These are phyloP conservation scores for Hypoxylon sp. DNA, from an alignment of 2,329 filamentous ascomycete genomes.

Conservation along the genomic window DNA sequence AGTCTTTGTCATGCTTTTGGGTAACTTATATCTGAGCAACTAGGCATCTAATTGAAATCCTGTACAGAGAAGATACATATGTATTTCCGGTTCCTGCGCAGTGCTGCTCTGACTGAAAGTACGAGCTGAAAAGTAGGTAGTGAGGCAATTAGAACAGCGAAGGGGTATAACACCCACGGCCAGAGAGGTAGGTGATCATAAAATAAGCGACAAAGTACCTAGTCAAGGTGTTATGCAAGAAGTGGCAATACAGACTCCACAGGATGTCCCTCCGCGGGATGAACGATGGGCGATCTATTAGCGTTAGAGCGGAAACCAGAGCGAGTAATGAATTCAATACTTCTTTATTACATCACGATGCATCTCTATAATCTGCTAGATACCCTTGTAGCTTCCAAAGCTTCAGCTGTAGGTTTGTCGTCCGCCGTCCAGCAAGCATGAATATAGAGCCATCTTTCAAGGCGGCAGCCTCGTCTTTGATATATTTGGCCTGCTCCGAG, in stretches of 20 bases:
- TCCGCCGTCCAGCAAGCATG: slow-evolving; percentile 59
- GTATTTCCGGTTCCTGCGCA: neutral
- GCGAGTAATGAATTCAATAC: neutral
- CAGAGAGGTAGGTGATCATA: too few species aligned
- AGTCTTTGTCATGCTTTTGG: neutral
- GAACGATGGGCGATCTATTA: neutral
- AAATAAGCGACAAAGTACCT: too few species aligned
- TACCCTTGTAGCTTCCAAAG: slow-evolving; percentile 73
- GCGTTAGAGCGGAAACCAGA: neutral
- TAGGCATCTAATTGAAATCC: neutral
- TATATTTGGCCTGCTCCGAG: slow-evolving; percentile 55
- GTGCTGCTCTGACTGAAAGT: neutral
- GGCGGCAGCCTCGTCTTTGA: slow-evolving; percentile 54
- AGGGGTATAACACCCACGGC: neutral
- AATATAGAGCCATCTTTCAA: slow-evolving; percentile 57
- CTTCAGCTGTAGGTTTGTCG: slow-evolving; percentile 60
- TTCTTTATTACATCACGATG: neutral
- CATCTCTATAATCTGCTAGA: slow-evolving; percentile 49
- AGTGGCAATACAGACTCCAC: too few species aligned
- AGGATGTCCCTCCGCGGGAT: too few species aligned
- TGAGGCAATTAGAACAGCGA: neutral
- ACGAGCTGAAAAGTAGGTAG: too few species aligned
- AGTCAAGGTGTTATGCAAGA: neutral
- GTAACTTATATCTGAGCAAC: too few species aligned
- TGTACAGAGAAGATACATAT: neutral